Conservation (phyloP, 805 yeast genomes). For the Brettanomyces anomalus region DNA sequence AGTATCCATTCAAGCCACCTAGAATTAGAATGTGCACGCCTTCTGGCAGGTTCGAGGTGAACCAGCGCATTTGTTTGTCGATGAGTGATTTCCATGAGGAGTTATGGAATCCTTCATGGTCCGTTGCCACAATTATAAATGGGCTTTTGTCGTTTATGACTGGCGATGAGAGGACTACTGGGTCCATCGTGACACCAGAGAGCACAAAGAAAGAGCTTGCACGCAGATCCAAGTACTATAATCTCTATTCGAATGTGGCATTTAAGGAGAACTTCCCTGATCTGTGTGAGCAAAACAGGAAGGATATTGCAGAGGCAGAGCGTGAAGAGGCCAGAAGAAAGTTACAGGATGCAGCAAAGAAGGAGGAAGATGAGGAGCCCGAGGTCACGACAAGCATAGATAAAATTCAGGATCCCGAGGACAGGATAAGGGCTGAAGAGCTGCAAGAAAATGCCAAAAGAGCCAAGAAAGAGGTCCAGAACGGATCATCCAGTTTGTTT, state of each 20-base stretch:
- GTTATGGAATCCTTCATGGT: conserved; percentile 96
- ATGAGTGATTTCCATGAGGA: conserved; percentile 95
- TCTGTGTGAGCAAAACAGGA: conserved; percentile 35
- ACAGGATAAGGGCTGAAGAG: conserved; percentile 44
- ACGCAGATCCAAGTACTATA: conserved; percentile 49
- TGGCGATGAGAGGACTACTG: conserved; percentile 76
- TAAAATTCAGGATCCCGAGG: conserved; percentile 55
- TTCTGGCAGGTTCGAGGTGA: conserved; percentile 76
- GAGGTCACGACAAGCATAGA: conserved; percentile 27
- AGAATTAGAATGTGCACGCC: conserved; percentile 86
- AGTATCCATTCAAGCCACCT: conserved; percentile 90
- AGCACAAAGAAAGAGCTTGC: conserved; percentile 51
- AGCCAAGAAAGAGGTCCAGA: background rate
- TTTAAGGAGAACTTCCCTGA: conserved; percentile 65
- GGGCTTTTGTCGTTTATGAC: conserved; percentile 92
- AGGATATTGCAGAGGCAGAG: conserved; percentile 16
- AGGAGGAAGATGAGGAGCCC: conserved; percentile 10
- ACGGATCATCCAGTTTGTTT: conserved; percentile 4
- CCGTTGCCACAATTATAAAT: conserved; percentile 77
- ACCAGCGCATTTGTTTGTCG: conserved; percentile 76
- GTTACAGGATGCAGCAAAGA: conserved; percentile 5
- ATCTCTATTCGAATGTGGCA: conserved; percentile 42
- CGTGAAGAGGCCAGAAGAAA: conserved; percentile 5
- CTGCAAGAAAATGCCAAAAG: conserved; percentile 2
- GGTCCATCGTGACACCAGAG: conserved; percentile 62